Evolutionary conservation across 164 flowering plant species (phyloP), one percentile per base, ranked within the genome.

Genomic region (Echeveria elegans): DNA sequence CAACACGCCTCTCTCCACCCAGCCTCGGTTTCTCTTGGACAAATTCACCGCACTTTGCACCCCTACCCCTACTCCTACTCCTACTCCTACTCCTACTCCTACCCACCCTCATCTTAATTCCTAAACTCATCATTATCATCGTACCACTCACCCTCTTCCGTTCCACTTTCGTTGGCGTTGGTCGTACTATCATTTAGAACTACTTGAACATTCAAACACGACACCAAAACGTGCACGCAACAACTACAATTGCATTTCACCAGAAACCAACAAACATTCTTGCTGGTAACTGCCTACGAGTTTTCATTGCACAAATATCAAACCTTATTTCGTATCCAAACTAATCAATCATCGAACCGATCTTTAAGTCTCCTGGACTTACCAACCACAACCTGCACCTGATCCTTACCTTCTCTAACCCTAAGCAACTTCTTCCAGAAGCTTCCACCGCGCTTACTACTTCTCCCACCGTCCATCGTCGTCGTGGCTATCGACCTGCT

Each of bases 361-460:
- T 28, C 61, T 28, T 5, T 26, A 11, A 56, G 7, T 32, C 19
- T 56, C 32, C 32, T 56, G 16, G 61, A 53, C 15, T 53, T 53
- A 12, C 29, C 29, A 12, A 53, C 3, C 56, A 50, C 5, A 14
- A 47, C 12, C 52, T 5, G 26, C 24, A 7, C 9, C n/a, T 21
- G 10, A 24, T 9, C 61, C 31, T 9, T 56, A 29, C 14, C 28
- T 5, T 12, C 61, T 28, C 32, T 56, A 26, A 56, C 28, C 61
- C 19, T 56, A 18, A 56, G 32, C 61, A 56, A 12, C 61, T 56
- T 56, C 34, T 56, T 56, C 61, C 61, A 56, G 19, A 56, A 56
- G 31, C 61, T 56, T 28, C 61, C 32, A 21, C 58, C 28, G 2
- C 28, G 26, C 19, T 14, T 14, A 14, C 7, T 14, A 29, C 7